Evolutionary conservation across 306 rosid species (phyloP), one percentile per base, ranked within the genome.

Genomic region (Chamaecrista fasciculata): DNA sequence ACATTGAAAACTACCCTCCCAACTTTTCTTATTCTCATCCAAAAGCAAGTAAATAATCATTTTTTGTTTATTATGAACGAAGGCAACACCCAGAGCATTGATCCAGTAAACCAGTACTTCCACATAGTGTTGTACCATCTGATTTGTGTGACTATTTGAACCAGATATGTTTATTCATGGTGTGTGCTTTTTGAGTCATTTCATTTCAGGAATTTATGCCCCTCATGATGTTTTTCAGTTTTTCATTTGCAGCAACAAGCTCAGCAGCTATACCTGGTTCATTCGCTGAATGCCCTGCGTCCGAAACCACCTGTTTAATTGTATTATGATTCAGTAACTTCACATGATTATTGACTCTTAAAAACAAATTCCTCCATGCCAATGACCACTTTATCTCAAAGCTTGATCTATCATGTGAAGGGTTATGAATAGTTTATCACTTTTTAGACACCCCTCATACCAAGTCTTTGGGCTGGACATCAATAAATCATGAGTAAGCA

Each of bases 251-350:
- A 56, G 87, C 95, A 78, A 94, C 97, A 29, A 94, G 98, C 81
- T 94, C 97, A 2, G 89, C 90, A 71, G 95, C 75, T 79, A 84
- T 84, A 79, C 97, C 92, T 4, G 89, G 95, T 81, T 94, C 98
- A 78, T 85, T 94, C 42, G 97, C 97, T 23, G 98, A 94, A 79
- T 94, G 96, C 3, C 98, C 97, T 11, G 97, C 97, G 69, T 94
- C 89, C 59, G 79, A 36, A 79, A 94, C 84, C 20, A 94, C 86
- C 98, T 94, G 89, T 75, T 47, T 49, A 44, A 78, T 33, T 60
- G 28, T 4, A 39, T 58, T 25, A 67, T 48, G 46, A 34, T 43
- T 83, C 64, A 74, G 58, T 36, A 73, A 57, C 36, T 67, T 50
- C 59, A 52, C n/a, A n/a, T n/a, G 36, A 53, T 53, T 24, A 25